phyloP scores from a whole-genome alignment of 441 rosid genomes.

The Breynia disticha region DNA sequence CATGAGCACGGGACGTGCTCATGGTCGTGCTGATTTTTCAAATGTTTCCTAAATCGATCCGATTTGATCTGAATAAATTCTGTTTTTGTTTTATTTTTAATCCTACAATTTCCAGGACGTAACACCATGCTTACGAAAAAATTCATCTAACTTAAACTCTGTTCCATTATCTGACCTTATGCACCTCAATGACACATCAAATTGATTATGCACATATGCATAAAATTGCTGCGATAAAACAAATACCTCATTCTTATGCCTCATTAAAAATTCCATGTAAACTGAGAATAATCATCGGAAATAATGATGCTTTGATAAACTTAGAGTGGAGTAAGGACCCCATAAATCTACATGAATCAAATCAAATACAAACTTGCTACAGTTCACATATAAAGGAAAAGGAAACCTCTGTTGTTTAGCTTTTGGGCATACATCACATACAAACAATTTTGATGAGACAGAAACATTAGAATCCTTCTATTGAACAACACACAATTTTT shows the following conservation, averaged over 20 bases:
- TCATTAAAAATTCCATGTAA: neutral
- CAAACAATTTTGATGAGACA: neutral
- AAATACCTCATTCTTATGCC: neutral
- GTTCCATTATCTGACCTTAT: neutral
- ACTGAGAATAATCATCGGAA: neutral
- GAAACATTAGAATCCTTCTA: too few relatives aligned
- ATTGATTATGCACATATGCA: neutral
- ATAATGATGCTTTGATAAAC: neutral
- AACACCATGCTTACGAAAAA: neutral
- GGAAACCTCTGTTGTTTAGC: neutral
- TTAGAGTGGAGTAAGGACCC: neutral
- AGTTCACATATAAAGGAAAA: neutral
- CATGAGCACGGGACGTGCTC: too few relatives aligned
- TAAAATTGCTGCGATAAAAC: neutral
- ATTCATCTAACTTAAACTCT: neutral
- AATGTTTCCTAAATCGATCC: too few relatives aligned
- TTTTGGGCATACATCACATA: neutral
- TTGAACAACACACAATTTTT: too few relatives aligned
- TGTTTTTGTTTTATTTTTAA: too few relatives aligned
- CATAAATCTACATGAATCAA: neutral
- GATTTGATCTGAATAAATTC: too few relatives aligned
- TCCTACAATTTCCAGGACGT: too few relatives aligned
- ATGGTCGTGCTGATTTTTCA: too few relatives aligned
- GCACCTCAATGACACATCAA: neutral
- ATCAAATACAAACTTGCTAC: neutral